phyloP scores from a whole-genome alignment of 345 rosid genomes.

The Eucalyptus cloeziana region DNA sequence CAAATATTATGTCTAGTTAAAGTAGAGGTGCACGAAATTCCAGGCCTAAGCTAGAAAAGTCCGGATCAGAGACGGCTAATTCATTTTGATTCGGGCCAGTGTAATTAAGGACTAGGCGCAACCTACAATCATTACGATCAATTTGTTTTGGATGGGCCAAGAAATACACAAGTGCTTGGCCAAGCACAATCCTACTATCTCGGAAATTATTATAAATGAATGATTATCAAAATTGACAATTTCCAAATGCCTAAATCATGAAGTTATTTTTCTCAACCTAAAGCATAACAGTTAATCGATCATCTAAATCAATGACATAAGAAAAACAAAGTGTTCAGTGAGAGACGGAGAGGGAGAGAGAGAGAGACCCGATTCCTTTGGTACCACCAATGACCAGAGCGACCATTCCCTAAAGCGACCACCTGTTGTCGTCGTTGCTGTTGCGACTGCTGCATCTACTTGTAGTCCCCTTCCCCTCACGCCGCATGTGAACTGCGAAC shows the following conservation, averaged over 20 bases:
- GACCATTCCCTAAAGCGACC: conserved; percentile 13
- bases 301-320: neutral
- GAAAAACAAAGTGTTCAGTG: neutral
- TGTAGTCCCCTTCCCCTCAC: neutral
- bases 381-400: conserved; percentile 39
- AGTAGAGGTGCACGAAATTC: neutral
- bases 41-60: neutral
- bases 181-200: neutral
- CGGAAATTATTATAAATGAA: neutral
- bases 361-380: conserved; percentile 14
- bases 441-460: neutral
- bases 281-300: neutral
- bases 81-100: neutral
- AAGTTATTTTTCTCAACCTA: neutral
- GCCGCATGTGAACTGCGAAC: neutral
- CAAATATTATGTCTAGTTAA: neutral
- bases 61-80: neutral
- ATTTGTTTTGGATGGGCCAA: neutral
- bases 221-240: neutral
- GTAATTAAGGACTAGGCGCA: neutral
- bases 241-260: neutral
- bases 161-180: neutral
- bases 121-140: neutral
- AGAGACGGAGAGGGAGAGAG: neutral
- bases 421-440: neutral